Evolutionary conservation across 1,139 yeast genomes (phyloP).

Genomic region (Geotrichum klebahnii): DNA sequence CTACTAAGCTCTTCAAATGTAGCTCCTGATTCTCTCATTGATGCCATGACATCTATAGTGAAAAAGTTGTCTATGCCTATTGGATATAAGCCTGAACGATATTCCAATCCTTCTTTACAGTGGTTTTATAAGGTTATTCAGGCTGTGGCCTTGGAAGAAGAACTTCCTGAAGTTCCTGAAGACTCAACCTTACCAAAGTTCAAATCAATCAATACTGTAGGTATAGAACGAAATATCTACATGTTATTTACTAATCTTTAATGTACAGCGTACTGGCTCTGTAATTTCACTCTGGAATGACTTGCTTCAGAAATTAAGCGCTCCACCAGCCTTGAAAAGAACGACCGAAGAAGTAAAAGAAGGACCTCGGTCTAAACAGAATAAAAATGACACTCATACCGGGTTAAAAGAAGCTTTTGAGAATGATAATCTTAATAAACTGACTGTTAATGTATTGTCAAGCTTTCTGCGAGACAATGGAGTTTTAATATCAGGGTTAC

Average conservation of each 20-base stretch:
- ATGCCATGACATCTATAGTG: constrained; percentile 43
- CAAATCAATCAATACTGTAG: constrained; percentile 33
- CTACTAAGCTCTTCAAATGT: constrained; percentile 12
- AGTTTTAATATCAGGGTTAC: neutral
- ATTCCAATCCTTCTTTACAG: constrained; percentile 62
- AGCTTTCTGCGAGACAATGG: constrained; percentile 4
- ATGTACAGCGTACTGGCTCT: constrained; percentile 26
- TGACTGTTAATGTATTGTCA: constrained; percentile 9
- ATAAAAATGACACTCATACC: neutral
- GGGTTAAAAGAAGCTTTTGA: constrained; percentile 19
- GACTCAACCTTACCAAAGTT: constrained; percentile 39
- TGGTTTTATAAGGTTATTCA: constrained; percentile 63
- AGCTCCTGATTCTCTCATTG: constrained; percentile 37
- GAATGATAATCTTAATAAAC: constrained; percentile 10
- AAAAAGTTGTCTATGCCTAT: constrained; percentile 43
- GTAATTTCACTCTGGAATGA: constrained; percentile 25
- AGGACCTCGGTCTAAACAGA: constrained; percentile 11
- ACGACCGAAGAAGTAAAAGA: constrained; percentile 1
- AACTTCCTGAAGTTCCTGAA: constrained; percentile 40
- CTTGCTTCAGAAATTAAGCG: constrained; percentile 10
- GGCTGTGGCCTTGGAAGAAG: constrained; percentile 64
- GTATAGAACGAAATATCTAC: neutral
- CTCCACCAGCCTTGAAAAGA: constrained; percentile 11
- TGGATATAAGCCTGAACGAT: constrained; percentile 57
- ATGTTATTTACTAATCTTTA: neutral